Evolutionary conservation across 2,329 filamentous ascomycete species (phyloP), one percentile per base, ranked within the genome.

Genomic region (Colletotrichum limetticola): DNA sequence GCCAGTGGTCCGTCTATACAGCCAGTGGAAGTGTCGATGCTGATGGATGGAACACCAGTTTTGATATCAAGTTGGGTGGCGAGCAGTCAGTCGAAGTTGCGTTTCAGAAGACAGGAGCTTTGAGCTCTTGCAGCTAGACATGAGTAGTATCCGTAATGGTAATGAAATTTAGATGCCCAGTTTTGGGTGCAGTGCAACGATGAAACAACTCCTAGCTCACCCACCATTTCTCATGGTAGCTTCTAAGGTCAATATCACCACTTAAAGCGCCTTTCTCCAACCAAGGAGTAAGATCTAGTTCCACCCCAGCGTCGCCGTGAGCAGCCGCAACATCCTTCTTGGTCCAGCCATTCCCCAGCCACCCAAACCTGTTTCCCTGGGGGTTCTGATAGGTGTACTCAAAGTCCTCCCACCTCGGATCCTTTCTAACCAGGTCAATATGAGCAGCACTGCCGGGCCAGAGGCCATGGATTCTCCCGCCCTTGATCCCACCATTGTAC

Each of bases 361-460:
- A 94, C 2, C 85, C 83, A 75, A 92, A 90, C 14, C 90, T 78
- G 62, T 88, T 88, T 0, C 83, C 85, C 78, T 82, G 81, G 1
- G 80, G 79, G 0, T 79, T 78, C 0, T 87, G 77, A 64, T 88
- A 85, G 76, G 85, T 81, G 75, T 87, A 88, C 68, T 87, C 83
- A 79, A 83, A 90, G 68, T 90, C 88, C 76, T 90, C 88, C 86
- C 87, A 90, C 7, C 88, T 79, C 1, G 87, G 87, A 14, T 87
- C 83, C 22, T 84, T 80, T 26, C 90, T 84, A 8, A 92, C 85
- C 19, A 89, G 85, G 2, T 91, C 91, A 32, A 90, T 82, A 76
- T 92, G 91, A 0, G 87, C 84, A 1, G 91, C 91, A 75, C 90
- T 92, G 0, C 92, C 92, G 0, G 92, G 93, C 89, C 92, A 95